Conservation (phyloP, 1,284 basidiomycete species). For the Sanghuangporus baumii region DNA sequence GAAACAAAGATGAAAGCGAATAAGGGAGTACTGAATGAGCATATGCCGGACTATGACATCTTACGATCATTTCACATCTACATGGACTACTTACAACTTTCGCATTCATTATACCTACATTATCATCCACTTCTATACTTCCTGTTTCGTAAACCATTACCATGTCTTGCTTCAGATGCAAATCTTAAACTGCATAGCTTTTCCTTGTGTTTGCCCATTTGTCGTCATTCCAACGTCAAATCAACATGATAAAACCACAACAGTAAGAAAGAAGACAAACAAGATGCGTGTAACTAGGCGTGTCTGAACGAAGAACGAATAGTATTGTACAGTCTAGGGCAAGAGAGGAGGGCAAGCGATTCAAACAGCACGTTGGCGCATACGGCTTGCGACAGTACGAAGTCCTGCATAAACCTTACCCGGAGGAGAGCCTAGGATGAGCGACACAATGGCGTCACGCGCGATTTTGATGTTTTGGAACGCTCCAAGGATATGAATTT, state of each 20-base stretch:
- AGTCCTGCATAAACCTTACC: constrained; percentile 94
- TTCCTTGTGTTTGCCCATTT: not conserved
- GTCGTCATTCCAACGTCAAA: too few relatives aligned
- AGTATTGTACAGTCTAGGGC: not conserved
- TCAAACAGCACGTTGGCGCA: constrained; percentile 82
- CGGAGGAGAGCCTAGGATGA: constrained; percentile 93
- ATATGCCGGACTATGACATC: not conserved
- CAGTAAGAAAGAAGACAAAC: not conserved
- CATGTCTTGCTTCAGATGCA: not conserved
- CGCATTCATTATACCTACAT: not conserved
- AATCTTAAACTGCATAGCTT: not conserved
- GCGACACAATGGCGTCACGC: constrained; percentile 90
- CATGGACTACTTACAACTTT: not conserved
- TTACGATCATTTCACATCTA: not conserved
- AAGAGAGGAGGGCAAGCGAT: not conserved
- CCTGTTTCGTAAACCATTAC: not conserved
- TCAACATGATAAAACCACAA: too few relatives aligned
- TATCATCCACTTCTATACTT: not conserved
- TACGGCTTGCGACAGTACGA: constrained; percentile 85
- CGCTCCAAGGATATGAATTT: constrained; percentile 92
- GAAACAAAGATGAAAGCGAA: constrained; percentile 22
- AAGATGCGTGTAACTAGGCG: not conserved
- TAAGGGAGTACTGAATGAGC: not conserved
- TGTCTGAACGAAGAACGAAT: not conserved
- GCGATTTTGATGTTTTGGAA: constrained; percentile 98